A percentile compares a stretch with the other conserved stretches of the same genome.
Conservation (phyloP, 2,329 filamentous ascomycete genomes). For the Tolypocladium guangdongense region DNA sequence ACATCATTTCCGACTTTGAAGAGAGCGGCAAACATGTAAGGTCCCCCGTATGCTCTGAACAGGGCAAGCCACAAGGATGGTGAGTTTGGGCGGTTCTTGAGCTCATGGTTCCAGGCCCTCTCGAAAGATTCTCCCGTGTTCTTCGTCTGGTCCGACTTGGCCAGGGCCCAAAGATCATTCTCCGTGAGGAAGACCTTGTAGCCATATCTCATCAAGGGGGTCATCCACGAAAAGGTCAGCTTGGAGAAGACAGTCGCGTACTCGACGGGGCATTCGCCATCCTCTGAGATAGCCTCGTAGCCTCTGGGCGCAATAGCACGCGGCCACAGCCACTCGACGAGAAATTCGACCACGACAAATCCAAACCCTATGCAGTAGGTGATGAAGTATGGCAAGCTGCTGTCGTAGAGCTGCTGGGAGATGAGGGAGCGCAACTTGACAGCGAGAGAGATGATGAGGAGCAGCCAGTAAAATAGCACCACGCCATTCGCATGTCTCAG, state of each 20-base stretch:
- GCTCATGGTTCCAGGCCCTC: conserved; percentile 64
- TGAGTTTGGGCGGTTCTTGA: conserved; percentile 49
- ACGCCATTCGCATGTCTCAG: conserved; percentile 79
- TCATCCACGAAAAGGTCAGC: conserved; percentile 97
- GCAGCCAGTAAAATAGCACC: conserved; percentile 84
- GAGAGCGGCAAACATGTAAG: conserved; percentile 68
- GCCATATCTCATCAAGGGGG: conserved; percentile 88
- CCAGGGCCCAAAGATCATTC: conserved; percentile 89
- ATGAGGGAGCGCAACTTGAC: conserved; percentile 82
- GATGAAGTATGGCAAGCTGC: conserved; percentile 63
- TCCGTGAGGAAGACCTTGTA: conserved; percentile 89
- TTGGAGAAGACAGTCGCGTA: conserved; percentile 91
- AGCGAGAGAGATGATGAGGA: conserved; percentile 65
- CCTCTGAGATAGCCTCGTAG: conserved; percentile 46
- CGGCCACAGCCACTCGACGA: conserved; percentile 78
- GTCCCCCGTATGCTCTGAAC: conserved; percentile 72
- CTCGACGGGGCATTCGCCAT: conserved; percentile 63
- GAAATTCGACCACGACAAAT: conserved; percentile 59
- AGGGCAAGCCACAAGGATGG: conserved; percentile 75
- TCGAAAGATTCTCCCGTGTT: conserved; percentile 61
- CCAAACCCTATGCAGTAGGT: conserved; percentile 63
- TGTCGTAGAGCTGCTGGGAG: conserved; percentile 60
- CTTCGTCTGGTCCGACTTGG: conserved; percentile 68
- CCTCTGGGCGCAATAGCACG: conserved; percentile 50
- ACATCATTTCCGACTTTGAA: conserved; percentile 87